Evolutionary conservation across 148 eudicot genomes (phyloP).

Genomic region (Oxyria digyna): DNA sequence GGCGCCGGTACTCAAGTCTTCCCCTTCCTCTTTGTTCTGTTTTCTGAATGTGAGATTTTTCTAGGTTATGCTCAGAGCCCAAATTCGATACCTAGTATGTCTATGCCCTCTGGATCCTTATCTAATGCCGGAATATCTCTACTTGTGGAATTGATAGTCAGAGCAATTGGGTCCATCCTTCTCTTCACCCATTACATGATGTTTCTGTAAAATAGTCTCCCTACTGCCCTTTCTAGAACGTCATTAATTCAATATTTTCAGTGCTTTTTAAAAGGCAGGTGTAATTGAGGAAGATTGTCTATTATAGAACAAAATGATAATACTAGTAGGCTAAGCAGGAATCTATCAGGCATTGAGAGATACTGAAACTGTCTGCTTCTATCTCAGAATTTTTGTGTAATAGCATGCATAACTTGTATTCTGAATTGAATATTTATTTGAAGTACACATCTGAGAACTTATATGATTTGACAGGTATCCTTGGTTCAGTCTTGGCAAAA

Average conservation of each 20-base stretch:
- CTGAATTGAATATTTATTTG: not conserved
- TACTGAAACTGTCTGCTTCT: not conserved
- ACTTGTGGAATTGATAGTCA: not conserved
- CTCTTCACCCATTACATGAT: not conserved
- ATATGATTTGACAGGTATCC: slow-evolving; percentile 33
- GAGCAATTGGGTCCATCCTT: not conserved
- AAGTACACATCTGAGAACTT: not conserved
- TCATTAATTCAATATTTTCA: not conserved
- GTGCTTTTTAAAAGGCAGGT: not conserved
- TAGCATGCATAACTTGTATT: too few species aligned
- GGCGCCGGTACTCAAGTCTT: slow-evolving; percentile 90
- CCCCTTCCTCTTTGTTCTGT: not conserved
- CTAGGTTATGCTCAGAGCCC: not conserved
- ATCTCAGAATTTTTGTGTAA: not conserved
- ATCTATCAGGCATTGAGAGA: not conserved
- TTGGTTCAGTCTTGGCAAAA: slow-evolving; percentile 72
- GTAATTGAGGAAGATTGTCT: not conserved
- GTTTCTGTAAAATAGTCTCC: not conserved
- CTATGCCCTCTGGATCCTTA: not conserved
- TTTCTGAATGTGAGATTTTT: not conserved
- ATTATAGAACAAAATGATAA: not conserved
- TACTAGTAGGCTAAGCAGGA: not conserved
- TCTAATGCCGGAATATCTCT: not conserved
- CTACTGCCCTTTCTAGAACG: not conserved
- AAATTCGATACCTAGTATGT: not conserved